Conservation (phyloP, 225 moss, liverwort and hornwort species). For the Marchantia polymorpha region DNA sequence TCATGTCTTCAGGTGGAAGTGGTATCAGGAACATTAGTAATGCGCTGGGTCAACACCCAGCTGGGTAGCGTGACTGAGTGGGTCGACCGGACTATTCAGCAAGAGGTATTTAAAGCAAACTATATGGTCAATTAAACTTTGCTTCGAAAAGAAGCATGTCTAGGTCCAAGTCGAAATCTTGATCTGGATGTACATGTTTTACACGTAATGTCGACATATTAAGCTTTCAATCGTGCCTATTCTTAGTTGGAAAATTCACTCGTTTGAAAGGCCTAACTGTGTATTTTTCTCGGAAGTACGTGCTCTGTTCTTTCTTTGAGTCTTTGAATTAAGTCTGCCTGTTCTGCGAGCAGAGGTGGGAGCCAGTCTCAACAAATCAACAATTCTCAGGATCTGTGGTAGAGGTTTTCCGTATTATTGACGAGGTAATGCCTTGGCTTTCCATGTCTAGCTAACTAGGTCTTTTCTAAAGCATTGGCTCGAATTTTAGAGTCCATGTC, state of each 20-base stretch:
- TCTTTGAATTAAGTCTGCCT: not conserved
- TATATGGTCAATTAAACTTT: not conserved
- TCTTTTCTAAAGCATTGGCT: too few species aligned
- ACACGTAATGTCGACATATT: not conserved
- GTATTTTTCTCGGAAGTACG: not conserved
- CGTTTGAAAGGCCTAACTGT: not conserved
- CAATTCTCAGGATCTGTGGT: conserved; percentile 82
- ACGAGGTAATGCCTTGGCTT: conserved; percentile 52
- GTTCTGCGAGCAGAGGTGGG: conserved; percentile 62
- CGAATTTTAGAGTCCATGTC: not conserved
- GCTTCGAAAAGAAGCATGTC: not conserved
- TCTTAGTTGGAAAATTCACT: not conserved
- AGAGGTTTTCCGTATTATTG: conserved; percentile 92
- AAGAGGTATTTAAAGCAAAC: conserved; percentile 46
- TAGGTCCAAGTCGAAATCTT: not conserved
- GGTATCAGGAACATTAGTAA: conserved; percentile 81
- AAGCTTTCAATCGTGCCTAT: too few species aligned
- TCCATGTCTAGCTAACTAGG: not conserved
- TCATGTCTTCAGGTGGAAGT: conserved; percentile 66
- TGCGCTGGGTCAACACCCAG: conserved; percentile 90
- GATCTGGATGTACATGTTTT: too few species aligned
- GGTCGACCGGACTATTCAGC: conserved; percentile 84
- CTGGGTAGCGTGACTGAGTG: conserved; percentile 80
- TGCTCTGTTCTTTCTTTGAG: not conserved
- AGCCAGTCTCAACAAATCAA: conserved; percentile 76